Evolutionary conservation across 306 rosid genomes (phyloP).

Genomic region (Arachis stenosperma): DNA sequence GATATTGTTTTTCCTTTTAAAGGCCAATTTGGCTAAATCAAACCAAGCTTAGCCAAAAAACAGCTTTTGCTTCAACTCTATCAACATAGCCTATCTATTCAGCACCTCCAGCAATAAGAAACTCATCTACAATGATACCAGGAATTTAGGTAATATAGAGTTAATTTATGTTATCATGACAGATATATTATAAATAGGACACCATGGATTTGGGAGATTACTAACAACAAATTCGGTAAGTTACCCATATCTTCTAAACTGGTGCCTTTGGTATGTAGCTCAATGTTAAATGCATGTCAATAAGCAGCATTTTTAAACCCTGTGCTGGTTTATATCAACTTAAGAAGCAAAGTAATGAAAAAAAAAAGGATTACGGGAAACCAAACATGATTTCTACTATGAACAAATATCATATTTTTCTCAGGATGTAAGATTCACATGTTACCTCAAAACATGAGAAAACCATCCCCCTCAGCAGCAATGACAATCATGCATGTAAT

Average conservation of each 20-base stretch:
- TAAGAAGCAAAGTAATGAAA: constrained; percentile 39
- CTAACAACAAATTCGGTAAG: constrained; percentile 47
- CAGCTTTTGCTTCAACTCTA: not conserved
- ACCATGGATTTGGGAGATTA: constrained; percentile 35
- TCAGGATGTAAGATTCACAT: constrained; percentile 49
- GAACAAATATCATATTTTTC: constrained; percentile 44
- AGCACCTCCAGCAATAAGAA: not conserved
- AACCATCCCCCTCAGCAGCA: constrained; percentile 76
- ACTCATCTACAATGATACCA: constrained; percentile 28
- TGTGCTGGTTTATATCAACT: constrained; percentile 51
- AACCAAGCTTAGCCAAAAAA: not conserved
- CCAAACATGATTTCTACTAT: constrained; percentile 34
- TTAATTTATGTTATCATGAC: constrained; percentile 14
- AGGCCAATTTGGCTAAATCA: not conserved
- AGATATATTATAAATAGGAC: constrained; percentile 18
- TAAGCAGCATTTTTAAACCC: constrained; percentile 46
- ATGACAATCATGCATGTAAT: constrained; percentile 67
- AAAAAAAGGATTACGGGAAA: constrained; percentile 30
- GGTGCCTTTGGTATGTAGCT: constrained; percentile 43
- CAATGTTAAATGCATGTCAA: constrained; percentile 51
- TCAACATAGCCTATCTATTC: not conserved
- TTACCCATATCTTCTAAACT: constrained; percentile 45
- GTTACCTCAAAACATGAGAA: constrained; percentile 86
- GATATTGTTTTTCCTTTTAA: not conserved
- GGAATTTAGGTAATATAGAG: constrained; percentile 7